Evolutionary conservation across 2,329 filamentous ascomycete species (phyloP).

Genomic region (Macrophomina pseudophaseolina): DNA sequence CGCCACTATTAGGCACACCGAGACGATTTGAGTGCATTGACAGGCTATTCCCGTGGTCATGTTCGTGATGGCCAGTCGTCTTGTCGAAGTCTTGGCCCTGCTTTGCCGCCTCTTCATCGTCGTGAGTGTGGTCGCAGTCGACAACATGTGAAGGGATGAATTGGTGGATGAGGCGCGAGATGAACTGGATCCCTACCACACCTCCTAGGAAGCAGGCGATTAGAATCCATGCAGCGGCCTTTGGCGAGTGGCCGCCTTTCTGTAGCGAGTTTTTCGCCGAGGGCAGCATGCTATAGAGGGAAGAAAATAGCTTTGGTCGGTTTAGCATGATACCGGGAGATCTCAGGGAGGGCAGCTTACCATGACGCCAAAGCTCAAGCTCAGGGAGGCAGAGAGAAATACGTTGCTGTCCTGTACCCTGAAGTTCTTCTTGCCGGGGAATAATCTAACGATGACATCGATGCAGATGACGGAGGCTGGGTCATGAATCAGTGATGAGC

Average conservation of each 20-base stretch:
- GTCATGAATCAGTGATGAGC: slow-evolving; percentile 18
- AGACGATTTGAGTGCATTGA: slow-evolving; percentile 29
- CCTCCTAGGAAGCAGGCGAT: slow-evolving; percentile 73
- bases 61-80: slow-evolving; percentile 30
- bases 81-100: slow-evolving; percentile 27
- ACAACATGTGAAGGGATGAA: slow-evolving; percentile 80
- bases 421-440: slow-evolving; percentile 78
- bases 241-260: slow-evolving; percentile 69
- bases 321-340: slow-evolving; percentile 27
- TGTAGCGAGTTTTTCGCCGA: slow-evolving; percentile 79
- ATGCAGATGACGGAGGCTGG: slow-evolving; percentile 81
- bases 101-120: slow-evolving; percentile 52
- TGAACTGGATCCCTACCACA: slow-evolving; percentile 74
- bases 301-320: slow-evolving; percentile 77
- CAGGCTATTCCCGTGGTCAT: slow-evolving; percentile 32
- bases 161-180: slow-evolving; percentile 74
- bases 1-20: slow-evolving; percentile 19
- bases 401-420: slow-evolving; percentile 86
- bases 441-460: slow-evolving; percentile 73
- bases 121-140: slow-evolving; percentile 76
- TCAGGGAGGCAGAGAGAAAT: slow-evolving; percentile 87
- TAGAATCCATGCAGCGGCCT: slow-evolving; percentile 70
- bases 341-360: slow-evolving; percentile 50
- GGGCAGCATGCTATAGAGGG: slow-evolving; percentile 91
- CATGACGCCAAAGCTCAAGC: slow-evolving; percentile 95